These are phyloP conservation scores for Trichoderma reesei DNA, from an alignment of 495 filamentous ascomycete species.

Conservation along the genomic window DNA sequence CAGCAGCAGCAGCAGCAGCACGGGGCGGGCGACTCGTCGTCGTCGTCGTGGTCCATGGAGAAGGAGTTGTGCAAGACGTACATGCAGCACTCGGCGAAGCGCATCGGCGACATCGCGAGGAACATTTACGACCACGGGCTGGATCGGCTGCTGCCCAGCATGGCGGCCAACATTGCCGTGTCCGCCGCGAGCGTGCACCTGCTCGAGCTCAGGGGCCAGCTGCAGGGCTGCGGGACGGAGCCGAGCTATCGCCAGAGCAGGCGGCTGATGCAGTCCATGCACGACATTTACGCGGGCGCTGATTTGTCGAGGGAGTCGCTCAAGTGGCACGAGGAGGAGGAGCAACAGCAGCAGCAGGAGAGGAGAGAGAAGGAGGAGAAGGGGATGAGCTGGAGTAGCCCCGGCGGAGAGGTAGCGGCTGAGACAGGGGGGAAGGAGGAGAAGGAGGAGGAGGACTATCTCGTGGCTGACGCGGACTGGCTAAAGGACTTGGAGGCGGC, in stretches of 20 bases:
- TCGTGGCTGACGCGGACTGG: background rate
- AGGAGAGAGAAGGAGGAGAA: background rate
- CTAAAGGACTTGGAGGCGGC: background rate
- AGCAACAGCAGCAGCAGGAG: too few species aligned
- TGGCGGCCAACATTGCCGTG: background rate
- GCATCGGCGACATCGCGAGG: background rate
- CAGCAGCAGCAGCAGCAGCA: too few species aligned
- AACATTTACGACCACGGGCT: conserved; percentile 5
- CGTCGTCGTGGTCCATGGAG: background rate
- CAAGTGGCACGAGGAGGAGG: background rate
- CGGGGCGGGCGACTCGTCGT: background rate
- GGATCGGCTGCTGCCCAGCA: background rate
- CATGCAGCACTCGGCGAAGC: conserved; percentile 3
- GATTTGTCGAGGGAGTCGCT: background rate
- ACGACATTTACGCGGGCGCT: background rate
- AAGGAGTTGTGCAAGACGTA: conserved; percentile 1
- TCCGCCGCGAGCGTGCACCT: background rate
- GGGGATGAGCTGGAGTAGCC: background rate
- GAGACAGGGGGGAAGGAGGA: background rate
- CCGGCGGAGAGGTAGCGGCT: too few species aligned
- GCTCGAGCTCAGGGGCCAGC: background rate
- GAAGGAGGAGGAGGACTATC: background rate
- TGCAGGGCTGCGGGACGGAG: background rate
- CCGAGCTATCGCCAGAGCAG: background rate
- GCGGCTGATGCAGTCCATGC: conserved; percentile 3